Evolutionary conservation across 2,329 filamentous ascomycete species (phyloP), one percentile per base, ranked within the genome.

Genomic region (Hirsutella rhossiliensis): DNA sequence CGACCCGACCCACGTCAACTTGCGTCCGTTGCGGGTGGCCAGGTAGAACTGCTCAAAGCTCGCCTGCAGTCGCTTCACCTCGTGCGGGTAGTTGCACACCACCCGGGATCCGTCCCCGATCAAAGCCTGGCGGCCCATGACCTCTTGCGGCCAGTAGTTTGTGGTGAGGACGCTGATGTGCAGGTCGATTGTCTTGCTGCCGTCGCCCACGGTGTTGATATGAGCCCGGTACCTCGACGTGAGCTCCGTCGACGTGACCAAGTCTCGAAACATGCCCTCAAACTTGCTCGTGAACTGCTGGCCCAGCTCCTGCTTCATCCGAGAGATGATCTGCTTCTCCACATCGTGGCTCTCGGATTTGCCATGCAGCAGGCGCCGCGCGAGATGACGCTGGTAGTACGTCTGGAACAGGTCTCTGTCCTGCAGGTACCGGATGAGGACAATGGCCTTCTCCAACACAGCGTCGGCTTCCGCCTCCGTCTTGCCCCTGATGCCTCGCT

Each of bases 321-420:
- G 85, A 0, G 82, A 84, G 43, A 98, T 92, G 78, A 98, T 94
- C 56, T 92, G 84, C 60, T 90, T 89, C 65, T 98, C 92, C 1
- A 88, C 87, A 56, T 96, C 90, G 50, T 87, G 82, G 58, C 86
- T 94, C 52, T 94, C 82, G 0, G 87, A 90, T 55, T 92, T 94
- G 58, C 83, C 86, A 65, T 92, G 86, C 17, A 98, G 71, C 37
- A 98, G 68, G 42, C 92, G 80, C 47, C 87, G 83, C 38, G 87
- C 90, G 20, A 98, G 74, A 64, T 98, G 92, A 60, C 94, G 94
- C 69, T 97, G 95, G 69, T 98, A 97, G 63, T 98, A 98, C 5
- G 85, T 80, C 66, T 98, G 90, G 56, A 98, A 96, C 52, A 94
- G 73, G 59, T 98, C 92, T 64, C 90, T 92, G 56, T 97, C 90